Percentiles rank a stretch among this genome's conserved stretches.
Evolutionary conservation across 768 basidiomycete genomes (phyloP).

Genomic region (Solioccasus polychromus): DNA sequence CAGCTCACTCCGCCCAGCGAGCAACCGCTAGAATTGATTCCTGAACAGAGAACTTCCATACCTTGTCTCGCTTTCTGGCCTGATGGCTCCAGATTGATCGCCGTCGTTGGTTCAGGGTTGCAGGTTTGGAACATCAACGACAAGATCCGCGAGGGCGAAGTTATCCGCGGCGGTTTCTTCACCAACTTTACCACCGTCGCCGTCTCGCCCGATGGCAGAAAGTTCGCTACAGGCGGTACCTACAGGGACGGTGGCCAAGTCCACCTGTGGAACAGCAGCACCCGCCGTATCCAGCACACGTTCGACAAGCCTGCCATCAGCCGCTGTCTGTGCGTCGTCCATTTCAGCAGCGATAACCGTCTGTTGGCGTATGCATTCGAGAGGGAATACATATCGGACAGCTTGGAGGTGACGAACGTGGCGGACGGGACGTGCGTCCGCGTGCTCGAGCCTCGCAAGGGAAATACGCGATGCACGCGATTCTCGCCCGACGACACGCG

Average conservation of each 20-base stretch:
- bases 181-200: constrained; percentile 25
- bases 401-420: constrained; percentile 14
- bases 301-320: constrained; percentile 23
- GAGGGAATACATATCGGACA: constrained; percentile 26
- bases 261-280: constrained; percentile 19
- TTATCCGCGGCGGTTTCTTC: constrained; percentile 24
- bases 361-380: constrained; percentile 21
- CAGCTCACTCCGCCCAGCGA: neutral
- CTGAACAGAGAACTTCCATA: constrained; percentile 15
- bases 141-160: constrained; percentile 19
- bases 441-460: constrained; percentile 23
- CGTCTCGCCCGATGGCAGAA: constrained; percentile 23
- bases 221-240: constrained; percentile 23
- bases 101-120: constrained; percentile 24
- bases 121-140: constrained; percentile 25
- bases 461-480: constrained; percentile 24
- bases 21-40: constrained; percentile 16
- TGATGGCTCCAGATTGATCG: constrained; percentile 24
- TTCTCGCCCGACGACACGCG: constrained; percentile 24
- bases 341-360: constrained; percentile 21
- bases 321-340: constrained; percentile 22
- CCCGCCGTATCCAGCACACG: constrained; percentile 23
- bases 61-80: constrained; percentile 25
- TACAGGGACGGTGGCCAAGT: constrained; percentile 25
- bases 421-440: constrained; percentile 11